These are phyloP conservation scores for Nevesoporus exiguus DNA, from an alignment of 768 basidiomycete genomes.

Conservation along the genomic window DNA sequence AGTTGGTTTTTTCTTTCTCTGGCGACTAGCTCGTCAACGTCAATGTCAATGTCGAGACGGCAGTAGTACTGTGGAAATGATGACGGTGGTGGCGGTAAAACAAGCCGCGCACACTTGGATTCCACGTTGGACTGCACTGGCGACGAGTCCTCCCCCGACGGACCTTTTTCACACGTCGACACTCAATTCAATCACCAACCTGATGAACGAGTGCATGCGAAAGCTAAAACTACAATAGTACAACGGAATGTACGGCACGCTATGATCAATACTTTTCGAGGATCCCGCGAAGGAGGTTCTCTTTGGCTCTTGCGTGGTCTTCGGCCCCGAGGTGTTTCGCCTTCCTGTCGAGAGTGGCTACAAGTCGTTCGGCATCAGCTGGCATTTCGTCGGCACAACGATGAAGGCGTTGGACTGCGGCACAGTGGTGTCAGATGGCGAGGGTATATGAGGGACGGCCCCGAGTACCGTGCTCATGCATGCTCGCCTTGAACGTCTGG, in stretches of 20 bases:
- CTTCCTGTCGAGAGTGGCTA: constrained; percentile 53
- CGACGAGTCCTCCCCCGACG: not conserved
- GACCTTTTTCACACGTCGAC: constrained; percentile 25
- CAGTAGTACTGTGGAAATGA: not conserved
- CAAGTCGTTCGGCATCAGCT: constrained; percentile 47
- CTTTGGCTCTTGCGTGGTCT: constrained; percentile 33
- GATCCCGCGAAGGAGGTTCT: constrained; percentile 34
- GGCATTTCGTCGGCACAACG: constrained; percentile 45
- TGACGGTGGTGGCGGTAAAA: constrained; percentile 10
- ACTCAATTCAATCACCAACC: not conserved
- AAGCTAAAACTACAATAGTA: constrained; percentile 7
- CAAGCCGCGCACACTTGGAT: constrained; percentile 1
- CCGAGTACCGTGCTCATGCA: constrained; percentile 47
- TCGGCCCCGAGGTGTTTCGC: constrained; percentile 38
- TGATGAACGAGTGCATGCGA: not conserved
- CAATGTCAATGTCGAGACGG: not conserved
- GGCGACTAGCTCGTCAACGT: constrained; percentile 3
- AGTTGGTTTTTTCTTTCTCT: not conserved
- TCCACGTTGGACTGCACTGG: not conserved
- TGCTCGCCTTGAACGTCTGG: constrained; percentile 40
- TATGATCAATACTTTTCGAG: constrained; percentile 29
- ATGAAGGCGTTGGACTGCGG: constrained; percentile 43
- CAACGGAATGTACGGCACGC: not conserved
- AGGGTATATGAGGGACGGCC: not conserved
- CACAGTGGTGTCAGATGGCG: constrained; percentile 6